Evolutionary conservation across 176 grass and related monocot genomes (phyloP).

Genomic region (barley (Hordeum vulgare)): MorexV3_pseudomolecules_assembly NC_058520.1:341816110-341816609

Average conservation of each 20-base stretch:
- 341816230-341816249: background rate
- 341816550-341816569: no score
- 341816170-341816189: background rate
- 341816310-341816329: background rate
- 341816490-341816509: no score
- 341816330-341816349: background rate
- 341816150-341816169: background rate
- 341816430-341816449: constrained; percentile 90
- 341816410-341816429: constrained; percentile 85
- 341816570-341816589: no score
- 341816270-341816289: background rate
- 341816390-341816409: constrained; percentile 96
- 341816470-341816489: no score
- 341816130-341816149: background rate
- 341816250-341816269: background rate
- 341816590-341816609: no score
- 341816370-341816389: constrained; percentile 81
- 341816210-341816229: background rate
- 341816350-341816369: constrained; percentile 77
- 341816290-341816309: background rate
- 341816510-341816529: no score
- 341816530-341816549: no score
- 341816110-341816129: background rate
- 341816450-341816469: background rate
- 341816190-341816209: background rate